Percentiles rank a stretch among this genome's conserved stretches.
Evolutionary conservation across 768 basidiomycete species (phyloP).

Genomic region (Psilocybe cubensis): DNA sequence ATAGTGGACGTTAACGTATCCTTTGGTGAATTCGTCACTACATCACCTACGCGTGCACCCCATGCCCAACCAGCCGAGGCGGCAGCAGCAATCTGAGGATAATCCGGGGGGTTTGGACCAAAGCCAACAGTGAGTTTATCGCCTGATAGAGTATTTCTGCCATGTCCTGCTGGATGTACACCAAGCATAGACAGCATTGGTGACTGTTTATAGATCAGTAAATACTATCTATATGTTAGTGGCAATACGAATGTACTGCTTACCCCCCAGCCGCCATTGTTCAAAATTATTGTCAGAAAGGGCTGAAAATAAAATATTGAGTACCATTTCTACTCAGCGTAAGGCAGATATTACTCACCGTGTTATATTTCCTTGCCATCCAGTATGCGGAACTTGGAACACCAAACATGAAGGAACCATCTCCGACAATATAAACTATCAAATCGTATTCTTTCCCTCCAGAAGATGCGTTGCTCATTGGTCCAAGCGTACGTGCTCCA

Average conservation of each 20-base stretch:
- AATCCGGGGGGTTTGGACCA: constrained; percentile 64
- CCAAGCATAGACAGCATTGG: constrained; percentile 68
- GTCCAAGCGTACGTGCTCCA: constrained; percentile 34
- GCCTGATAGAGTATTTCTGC: constrained; percentile 43
- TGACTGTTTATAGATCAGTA: constrained; percentile 36
- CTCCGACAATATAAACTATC: constrained; percentile 63
- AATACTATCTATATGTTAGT: not conserved
- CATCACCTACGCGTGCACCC: constrained; percentile 41
- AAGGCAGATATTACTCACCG: constrained; percentile 41
- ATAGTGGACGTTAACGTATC: constrained; percentile 28
- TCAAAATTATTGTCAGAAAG: constrained; percentile 70
- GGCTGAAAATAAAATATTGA: constrained; percentile 43
- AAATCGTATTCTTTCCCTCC: constrained; percentile 47
- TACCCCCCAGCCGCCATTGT: constrained; percentile 74
- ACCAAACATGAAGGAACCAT: constrained; percentile 71
- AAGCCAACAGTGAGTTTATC: constrained; percentile 64
- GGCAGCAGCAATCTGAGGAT: constrained; percentile 63
- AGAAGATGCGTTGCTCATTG: constrained; percentile 1
- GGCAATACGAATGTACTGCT: constrained; percentile 11
- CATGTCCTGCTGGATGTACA: constrained; percentile 62
- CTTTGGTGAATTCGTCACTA: constrained; percentile 1
- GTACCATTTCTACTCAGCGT: not conserved
- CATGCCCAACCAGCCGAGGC: constrained; percentile 74
- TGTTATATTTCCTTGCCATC: constrained; percentile 72
- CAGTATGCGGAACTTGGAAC: constrained; percentile 70